Evolutionary conservation across 371 early-diverging fungal species (phyloP), one percentile per base, ranked within the genome.

Genomic region (Actinomucor elegans): DNA sequence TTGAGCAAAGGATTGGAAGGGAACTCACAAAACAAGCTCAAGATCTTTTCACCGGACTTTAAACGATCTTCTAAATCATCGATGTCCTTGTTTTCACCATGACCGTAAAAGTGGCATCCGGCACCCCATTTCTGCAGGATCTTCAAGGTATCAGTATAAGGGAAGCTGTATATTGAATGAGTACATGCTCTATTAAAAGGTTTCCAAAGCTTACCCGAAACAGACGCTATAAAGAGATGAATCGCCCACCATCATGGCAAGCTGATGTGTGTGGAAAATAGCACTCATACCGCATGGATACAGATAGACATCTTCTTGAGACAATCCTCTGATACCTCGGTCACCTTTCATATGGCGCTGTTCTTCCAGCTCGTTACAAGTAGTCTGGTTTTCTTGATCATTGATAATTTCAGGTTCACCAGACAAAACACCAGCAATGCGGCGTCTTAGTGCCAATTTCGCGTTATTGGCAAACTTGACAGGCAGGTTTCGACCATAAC

Each of bases 131-230:
- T 94, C 68, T 96, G 79, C 53, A 94, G 80, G 29, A 97, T 90
- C 73, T 97, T 97, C 37, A 97, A 78, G 12, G 97, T 94, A 62
- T 97, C 98, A 0, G 89, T 85, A 69, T 97, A 97, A 2, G 96
- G 92, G 61, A 97, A 97, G 0, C 93, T 91, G 59, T 33, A 34
- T 1, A 40, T 9, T 11, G 23, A 11, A 26, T 29, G 9, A 23
- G 5, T 21, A 18, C n/a, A n/a, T n/a, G n/a, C n/a, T n/a, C n/a
- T n/a, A n/a, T n/a, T n/a, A n/a, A n/a, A n/a, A n/a, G n/a, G n/a
- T n/a, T n/a, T 37, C 4, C n/a, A 32, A 15, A 18, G 38, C 59
- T 59, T 79, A 90, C 92, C 96, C 96, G 74, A 92, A 97, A 55
- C 95, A 95, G 2, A 94, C 84, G 51, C 87, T 88, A 66, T 92